phyloP scores from a whole-genome alignment of 202 grass and related monocot species.

The Eragrostis tef region DNA sequence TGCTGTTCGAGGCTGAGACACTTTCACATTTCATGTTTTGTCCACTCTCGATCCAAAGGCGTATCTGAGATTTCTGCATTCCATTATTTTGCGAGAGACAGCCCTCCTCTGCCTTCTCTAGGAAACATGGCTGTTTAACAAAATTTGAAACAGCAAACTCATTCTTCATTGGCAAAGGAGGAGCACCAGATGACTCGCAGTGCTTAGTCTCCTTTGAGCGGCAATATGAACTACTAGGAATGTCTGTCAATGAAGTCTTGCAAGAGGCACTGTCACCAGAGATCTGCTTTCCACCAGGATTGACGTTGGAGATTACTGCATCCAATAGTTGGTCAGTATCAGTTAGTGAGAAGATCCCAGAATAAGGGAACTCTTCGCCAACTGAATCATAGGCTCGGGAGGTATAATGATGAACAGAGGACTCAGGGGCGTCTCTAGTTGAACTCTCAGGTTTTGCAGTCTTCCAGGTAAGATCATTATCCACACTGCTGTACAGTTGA shows the following conservation, averaged over 20 bases:
- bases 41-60: constrained; percentile 75
- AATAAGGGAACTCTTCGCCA: constrained; percentile 63
- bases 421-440: constrained; percentile 51
- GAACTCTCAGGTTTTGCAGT: constrained; percentile 41
- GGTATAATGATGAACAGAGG: constrained; percentile 46
- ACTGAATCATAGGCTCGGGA: constrained; percentile 51
- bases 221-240: constrained; percentile 65
- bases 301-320: constrained; percentile 82
- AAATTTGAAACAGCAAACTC: constrained; percentile 64
- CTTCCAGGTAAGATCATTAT: constrained; percentile 54
- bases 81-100: constrained; percentile 60
- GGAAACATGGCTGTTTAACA: constrained; percentile 53
- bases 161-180: constrained; percentile 55
- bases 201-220: constrained; percentile 55
- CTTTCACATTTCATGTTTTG: constrained; percentile 70
- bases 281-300: constrained; percentile 65
- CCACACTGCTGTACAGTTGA: constrained; percentile 46
- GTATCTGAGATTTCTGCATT: constrained; percentile 81
- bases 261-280: constrained; percentile 63
- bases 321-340: constrained; percentile 88
- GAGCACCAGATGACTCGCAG: constrained; percentile 42
- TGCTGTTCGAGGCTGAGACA: constrained; percentile 73
- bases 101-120: constrained; percentile 53
- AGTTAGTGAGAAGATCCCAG: constrained; percentile 71
- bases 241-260: constrained; percentile 70